These are phyloP conservation scores for Termitomyces eurrhizus DNA, from an alignment of 768 basidiomycete genomes.

Conservation along the genomic window DNA sequence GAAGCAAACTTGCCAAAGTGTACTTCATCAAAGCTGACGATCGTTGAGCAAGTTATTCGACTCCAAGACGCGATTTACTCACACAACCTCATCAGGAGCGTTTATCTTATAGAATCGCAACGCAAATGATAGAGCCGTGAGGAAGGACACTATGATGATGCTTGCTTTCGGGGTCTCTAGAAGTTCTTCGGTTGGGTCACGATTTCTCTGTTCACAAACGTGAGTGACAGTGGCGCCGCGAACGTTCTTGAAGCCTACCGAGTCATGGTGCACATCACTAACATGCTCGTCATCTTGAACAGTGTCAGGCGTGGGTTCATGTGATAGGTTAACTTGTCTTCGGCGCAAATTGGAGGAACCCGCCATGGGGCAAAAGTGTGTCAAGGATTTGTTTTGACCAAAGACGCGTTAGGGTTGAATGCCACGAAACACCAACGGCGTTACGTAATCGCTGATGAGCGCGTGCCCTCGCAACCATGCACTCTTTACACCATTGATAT, in stretches of 20 bases:
- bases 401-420: slow-evolving; percentile 8
- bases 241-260: slow-evolving; percentile 31
- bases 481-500: neutral
- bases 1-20: slow-evolving; percentile 99
- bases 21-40: slow-evolving; percentile 87
- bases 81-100: slow-evolving; percentile 94
- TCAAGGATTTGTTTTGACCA: neutral
- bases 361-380: slow-evolving; percentile 16
- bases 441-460: slow-evolving; percentile 10
- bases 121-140: slow-evolving; percentile 77
- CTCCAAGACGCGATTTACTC: slow-evolving; percentile 27
- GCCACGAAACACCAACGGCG: slow-evolving; percentile 14
- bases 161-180: slow-evolving; percentile 65
- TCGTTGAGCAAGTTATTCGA: neutral
- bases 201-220: slow-evolving; percentile 37
- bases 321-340: slow-evolving; percentile 7
- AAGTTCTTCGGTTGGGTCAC: slow-evolving; percentile 56
- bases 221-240: slow-evolving; percentile 6
- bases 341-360: slow-evolving; percentile 16
- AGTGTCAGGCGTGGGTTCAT: slow-evolving; percentile 23
- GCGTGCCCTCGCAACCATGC: neutral
- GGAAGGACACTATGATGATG: slow-evolving; percentile 51
- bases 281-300: slow-evolving; percentile 53
- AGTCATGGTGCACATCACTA: slow-evolving; percentile 43
- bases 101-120: slow-evolving; percentile 93